Base-by-base conservation (phyloP, 495 filamentous ascomycete species). In the Bombardia bombarda region DNA sequence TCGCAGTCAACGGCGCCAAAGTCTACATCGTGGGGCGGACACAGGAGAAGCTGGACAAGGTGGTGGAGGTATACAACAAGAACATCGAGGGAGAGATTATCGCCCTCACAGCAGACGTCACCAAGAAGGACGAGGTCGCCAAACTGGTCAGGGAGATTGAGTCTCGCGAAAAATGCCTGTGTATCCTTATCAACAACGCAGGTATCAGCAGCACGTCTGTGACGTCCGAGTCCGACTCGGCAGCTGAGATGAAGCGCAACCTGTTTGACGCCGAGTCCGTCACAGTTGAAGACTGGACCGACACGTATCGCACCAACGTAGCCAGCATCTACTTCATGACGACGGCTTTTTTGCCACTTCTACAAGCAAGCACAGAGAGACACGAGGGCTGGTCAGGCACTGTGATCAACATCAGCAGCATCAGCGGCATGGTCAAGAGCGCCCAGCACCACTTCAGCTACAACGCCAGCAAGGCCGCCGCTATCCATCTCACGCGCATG, bases 1-100 rank as follows among this genome's bases (percentile, higher is more conserved):
- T 84, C 49, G 82, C 87, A 1, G 66, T 75, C 20, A 90, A 89
- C 58, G 86, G 86, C 30, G 86, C 86, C 14, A 87, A 79, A 30
- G 86, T 90, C 23, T 90, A 90, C 62, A 88, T 92, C 46, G 84
- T 82, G 7, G 87, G 84, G 3, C 81, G 85, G 32, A 82, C 83
- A 54, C 69, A 43, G 2, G 47, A 52, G 33, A 58, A 60, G 47
- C 56, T 63, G 17, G 46, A 57, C 22, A 45, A 18, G 12, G 60
- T 58, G 6, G 60, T 56, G 10, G 16, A 44, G 10, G 51, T 52
- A 10, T 65, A 71, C 48, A 61, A 63, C 38, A 52, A 54, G 21
- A 45, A 53, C 24, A 60, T 61, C 40, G 60, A 50, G 28, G 63
- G 66, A 23, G 56, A 59, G 43, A 69, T 70, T 37, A 53, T 82